These are phyloP conservation scores for Erodium chrysanthum DNA, from an alignment of 441 rosid genomes.

Conservation along the genomic window DNA sequence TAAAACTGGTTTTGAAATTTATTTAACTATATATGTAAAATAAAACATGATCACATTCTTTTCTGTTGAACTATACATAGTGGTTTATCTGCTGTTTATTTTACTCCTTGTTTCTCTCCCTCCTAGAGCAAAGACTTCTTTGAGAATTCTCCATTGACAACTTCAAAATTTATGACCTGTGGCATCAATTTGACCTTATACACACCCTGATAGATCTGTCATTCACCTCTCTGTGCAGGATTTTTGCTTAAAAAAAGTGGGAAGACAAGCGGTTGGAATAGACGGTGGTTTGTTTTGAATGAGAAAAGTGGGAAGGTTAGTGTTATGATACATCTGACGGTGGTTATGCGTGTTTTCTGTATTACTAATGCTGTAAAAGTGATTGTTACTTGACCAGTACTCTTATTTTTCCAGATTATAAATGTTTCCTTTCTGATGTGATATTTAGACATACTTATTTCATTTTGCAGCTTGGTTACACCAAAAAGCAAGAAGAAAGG, in stretches of 20 bases:
- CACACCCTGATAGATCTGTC: not conserved
- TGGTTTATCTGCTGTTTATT: not conserved
- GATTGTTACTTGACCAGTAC: not conserved
- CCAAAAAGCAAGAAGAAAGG: slow-evolving; percentile 91
- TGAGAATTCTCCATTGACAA: not conserved
- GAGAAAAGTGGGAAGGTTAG: slow-evolving; percentile 93
- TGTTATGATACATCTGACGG: not conserved
- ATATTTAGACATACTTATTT: slow-evolving; percentile 15
- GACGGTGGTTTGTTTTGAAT: slow-evolving; percentile 94
- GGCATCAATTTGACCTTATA: not conserved
- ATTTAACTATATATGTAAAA: not conserved
- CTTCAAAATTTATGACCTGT: not conserved
- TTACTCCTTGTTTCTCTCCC: not conserved
- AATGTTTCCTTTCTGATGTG: slow-evolving; percentile 6
- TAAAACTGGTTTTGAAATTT: not conserved
- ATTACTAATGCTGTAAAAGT: not conserved
- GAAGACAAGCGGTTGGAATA: slow-evolving; percentile 86
- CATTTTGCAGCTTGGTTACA: slow-evolving; percentile 78
- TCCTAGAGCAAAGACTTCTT: not conserved
- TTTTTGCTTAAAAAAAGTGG: slow-evolving; percentile 79
- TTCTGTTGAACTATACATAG: not conserved
- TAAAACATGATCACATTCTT: not conserved
- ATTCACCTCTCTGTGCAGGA: slow-evolving; percentile 28
- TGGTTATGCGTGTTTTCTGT: not conserved
- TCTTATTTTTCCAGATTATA: too few relatives aligned